Conservation (phyloP, 148 eudicot genomes). For the Rhododendron henanense region DNA sequence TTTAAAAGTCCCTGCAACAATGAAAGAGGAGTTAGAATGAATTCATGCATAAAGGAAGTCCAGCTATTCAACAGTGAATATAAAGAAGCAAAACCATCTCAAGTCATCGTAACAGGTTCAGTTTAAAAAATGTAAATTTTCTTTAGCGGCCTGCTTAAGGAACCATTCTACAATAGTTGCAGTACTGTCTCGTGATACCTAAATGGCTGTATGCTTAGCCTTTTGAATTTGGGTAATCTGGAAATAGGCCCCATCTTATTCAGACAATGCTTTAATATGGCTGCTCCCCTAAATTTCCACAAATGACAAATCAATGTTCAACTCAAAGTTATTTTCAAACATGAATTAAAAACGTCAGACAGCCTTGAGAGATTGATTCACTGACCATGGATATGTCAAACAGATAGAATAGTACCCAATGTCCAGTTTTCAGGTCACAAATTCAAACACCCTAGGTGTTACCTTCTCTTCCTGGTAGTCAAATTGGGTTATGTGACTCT, state of each 20-base stretch:
- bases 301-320: background rate
- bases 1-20: constrained; percentile 17
- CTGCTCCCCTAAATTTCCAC: background rate
- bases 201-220: background rate
- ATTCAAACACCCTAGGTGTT: background rate
- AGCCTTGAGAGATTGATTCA: background rate
- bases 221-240: background rate
- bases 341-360: background rate
- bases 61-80: background rate
- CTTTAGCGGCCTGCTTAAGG: background rate
- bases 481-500: background rate
- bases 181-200: background rate
- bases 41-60: background rate
- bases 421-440: constrained; percentile 4
- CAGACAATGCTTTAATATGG: background rate
- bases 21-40: background rate
- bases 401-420: background rate
- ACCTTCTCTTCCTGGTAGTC: background rate
- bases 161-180: background rate
- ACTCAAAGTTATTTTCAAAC: background rate
- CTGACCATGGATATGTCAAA: background rate
- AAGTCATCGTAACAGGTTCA: background rate
- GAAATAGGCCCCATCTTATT: background rate
- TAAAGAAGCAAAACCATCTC: constrained; percentile 2
- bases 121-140: background rate